Conservation (phyloP, 306 rosid genomes). For the Arachis stenosperma region DNA sequence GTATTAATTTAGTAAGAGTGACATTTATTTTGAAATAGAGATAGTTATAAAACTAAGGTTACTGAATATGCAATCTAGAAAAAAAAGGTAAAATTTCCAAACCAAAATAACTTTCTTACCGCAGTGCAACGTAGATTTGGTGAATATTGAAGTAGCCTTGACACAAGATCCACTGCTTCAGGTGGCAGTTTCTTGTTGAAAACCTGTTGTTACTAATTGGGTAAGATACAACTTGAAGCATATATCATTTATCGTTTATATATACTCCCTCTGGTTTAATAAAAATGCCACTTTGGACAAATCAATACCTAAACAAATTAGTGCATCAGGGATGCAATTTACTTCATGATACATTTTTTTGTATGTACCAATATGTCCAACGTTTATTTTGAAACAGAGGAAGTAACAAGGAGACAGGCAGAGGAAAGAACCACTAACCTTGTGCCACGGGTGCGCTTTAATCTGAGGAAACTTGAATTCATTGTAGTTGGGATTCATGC, state of each 20-base stretch:
- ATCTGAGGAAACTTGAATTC: constrained; percentile 95
- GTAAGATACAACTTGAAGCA: constrained; percentile 34
- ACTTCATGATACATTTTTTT: too few relatives aligned
- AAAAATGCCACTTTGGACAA: too few relatives aligned
- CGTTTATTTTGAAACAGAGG: too few relatives aligned
- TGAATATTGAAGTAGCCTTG: constrained; percentile 91
- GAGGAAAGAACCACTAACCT: constrained; percentile 53
- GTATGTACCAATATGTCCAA: too few relatives aligned
- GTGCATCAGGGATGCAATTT: too few relatives aligned
- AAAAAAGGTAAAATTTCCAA: background rate
- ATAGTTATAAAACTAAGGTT: background rate
- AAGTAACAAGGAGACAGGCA: background rate
- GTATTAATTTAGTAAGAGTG: too few relatives aligned
- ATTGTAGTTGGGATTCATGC: constrained; percentile 93
- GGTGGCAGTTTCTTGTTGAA: constrained; percentile 87
- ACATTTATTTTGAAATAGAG: too few relatives aligned
- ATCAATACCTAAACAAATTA: too few relatives aligned
- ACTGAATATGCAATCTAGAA: background rate
- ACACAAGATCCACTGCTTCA: constrained; percentile 90
- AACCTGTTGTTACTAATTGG: constrained; percentile 51
- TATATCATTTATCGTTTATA: constrained; percentile 7
- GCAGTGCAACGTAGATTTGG: constrained; percentile 94
- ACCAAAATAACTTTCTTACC: constrained; percentile 53
- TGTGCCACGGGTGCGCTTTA: constrained; percentile 97
- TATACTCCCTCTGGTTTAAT: background rate